Evolutionary conservation across 768 basidiomycete genomes (phyloP).

Genomic region (Lyophyllum shimeji): DNA sequence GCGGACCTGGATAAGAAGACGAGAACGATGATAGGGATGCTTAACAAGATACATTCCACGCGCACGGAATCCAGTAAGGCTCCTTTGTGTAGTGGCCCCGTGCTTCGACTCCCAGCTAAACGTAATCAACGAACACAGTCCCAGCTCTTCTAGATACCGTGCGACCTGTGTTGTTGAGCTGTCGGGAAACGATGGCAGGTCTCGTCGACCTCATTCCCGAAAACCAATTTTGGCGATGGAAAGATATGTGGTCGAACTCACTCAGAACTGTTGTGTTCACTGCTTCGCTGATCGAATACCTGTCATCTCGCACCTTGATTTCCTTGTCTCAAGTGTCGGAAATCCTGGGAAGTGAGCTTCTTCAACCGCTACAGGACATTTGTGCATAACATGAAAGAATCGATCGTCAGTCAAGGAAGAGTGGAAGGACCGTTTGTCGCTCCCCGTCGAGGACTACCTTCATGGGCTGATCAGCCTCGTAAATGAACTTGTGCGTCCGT

Average conservation of each 20-base stretch:
- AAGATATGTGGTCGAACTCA: slow-evolving; percentile 78
- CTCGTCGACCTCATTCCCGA: slow-evolving; percentile 63
- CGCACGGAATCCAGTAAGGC: slow-evolving; percentile 54
- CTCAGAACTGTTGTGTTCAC: slow-evolving; percentile 67
- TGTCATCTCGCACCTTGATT: slow-evolving; percentile 57
- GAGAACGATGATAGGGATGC: slow-evolving; percentile 66
- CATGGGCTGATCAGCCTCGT: slow-evolving; percentile 77
- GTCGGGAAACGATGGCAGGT: slow-evolving; percentile 44
- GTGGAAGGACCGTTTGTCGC: slow-evolving; percentile 63
- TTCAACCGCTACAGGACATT: neutral
- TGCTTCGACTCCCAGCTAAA: slow-evolving; percentile 1
- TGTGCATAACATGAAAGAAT: slow-evolving; percentile 1
- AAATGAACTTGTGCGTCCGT: slow-evolving; percentile 68
- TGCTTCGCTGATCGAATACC: slow-evolving; percentile 64
- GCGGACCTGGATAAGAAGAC: slow-evolving; percentile 74
- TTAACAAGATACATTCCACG: slow-evolving; percentile 83
- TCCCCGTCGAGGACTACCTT: slow-evolving; percentile 79
- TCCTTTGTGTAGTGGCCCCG: neutral
- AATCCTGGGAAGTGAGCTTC: slow-evolving; percentile 63
- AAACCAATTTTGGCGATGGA: slow-evolving; percentile 83
- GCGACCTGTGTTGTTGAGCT: slow-evolving; percentile 54
- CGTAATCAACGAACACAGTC: slow-evolving; percentile 39
- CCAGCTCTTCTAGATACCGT: slow-evolving; percentile 57
- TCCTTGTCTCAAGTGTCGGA: slow-evolving; percentile 51
- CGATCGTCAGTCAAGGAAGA: slow-evolving; percentile 66